phyloP scores from a whole-genome alignment of 1,139 yeast species.

The Barnettozyma hawaiiensis region DNA sequence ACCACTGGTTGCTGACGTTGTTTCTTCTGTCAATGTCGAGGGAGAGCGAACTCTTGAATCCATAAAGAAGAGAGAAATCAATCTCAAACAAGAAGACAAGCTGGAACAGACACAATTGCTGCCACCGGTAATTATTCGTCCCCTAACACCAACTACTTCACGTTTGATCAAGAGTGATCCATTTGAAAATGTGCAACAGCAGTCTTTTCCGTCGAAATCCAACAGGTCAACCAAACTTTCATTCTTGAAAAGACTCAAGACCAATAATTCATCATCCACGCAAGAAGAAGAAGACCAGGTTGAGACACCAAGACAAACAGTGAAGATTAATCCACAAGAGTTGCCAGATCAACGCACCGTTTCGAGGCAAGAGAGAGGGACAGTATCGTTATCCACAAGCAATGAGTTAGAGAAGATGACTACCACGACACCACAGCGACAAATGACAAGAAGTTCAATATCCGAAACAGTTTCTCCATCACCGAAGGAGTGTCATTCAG shows the following conservation, averaged over 20 bases:
- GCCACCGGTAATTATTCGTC: not conserved
- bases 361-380: not conserved
- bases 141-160: not conserved
- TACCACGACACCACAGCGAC: not conserved
- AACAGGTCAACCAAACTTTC: not conserved
- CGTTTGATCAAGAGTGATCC: not conserved
- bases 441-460: not conserved
- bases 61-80: not conserved
- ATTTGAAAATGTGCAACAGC: not conserved
- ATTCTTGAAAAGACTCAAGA: not conserved
- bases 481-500: slow-evolving; percentile 17
- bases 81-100: not conserved
- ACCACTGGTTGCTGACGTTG: not conserved
- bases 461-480: not conserved
- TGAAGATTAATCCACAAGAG: not conserved
- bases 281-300: no score
- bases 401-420: not conserved
- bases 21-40: not conserved
- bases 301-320: not conserved
- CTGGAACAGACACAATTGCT: not conserved
- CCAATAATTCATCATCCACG: not conserved
- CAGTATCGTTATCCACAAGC: not conserved
- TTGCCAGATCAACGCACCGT: not conserved
- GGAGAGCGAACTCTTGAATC: not conserved
- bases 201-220: not conserved